Evolutionary conservation across 2,329 filamentous ascomycete genomes (phyloP).

Genomic region (Helotiales sp.): DNA sequence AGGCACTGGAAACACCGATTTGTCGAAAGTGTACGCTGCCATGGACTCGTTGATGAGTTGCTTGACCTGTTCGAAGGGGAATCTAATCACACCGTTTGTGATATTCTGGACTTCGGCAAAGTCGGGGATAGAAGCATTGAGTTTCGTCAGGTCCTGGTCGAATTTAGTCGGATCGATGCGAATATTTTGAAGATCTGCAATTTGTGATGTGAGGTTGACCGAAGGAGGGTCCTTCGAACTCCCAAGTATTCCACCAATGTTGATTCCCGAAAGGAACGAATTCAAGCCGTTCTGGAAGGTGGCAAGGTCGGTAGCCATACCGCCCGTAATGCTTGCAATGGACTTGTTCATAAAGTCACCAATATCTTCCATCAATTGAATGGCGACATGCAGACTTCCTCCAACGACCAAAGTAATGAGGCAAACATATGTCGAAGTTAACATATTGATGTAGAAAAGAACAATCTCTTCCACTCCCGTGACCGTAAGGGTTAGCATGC

Average conservation of each 20-base stretch:
- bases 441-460: constrained; percentile 88
- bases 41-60: constrained; percentile 69
- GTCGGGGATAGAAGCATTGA: constrained; percentile 78
- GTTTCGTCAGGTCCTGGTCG: constrained; percentile 64
- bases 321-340: constrained; percentile 44
- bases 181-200: constrained; percentile 69
- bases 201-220: constrained; percentile 64
- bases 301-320: constrained; percentile 49
- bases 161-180: constrained; percentile 67
- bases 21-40: constrained; percentile 75
- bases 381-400: constrained; percentile 72
- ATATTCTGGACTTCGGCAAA: constrained; percentile 84
- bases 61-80: constrained; percentile 82
- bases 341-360: constrained; percentile 59
- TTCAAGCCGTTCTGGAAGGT: constrained; percentile 58
- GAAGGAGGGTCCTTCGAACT: constrained; percentile 44
- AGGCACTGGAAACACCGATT: constrained; percentile 77
- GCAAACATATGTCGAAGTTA: constrained; percentile 88
- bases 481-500: constrained; percentile 75
- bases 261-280: constrained; percentile 55
- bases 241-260: constrained; percentile 47
- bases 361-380: constrained; percentile 61
- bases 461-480: constrained; percentile 85
- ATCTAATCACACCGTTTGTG: constrained; percentile 70
- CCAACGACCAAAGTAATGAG: constrained; percentile 81